Evolutionary conservation across 306 rosid genomes (phyloP), one percentile per base, ranked within the genome.

Genomic region (Trifolium subterraneum): DNA sequence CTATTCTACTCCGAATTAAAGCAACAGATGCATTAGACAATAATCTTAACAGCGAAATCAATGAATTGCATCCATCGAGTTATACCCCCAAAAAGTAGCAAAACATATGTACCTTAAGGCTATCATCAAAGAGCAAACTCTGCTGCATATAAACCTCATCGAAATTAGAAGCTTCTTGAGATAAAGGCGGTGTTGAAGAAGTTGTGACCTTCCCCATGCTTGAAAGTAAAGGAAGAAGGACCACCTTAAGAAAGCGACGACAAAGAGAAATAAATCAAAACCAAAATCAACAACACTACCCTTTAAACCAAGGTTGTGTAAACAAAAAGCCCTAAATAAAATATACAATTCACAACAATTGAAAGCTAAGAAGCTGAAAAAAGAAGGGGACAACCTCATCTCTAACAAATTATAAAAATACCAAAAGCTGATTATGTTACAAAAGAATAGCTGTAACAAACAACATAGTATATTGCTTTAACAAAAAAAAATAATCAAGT

Each of bases 121-220:
- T 87, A 79, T 95, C 98, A 79, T 96, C 89, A 80, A 95, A 95
- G 55, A 95, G 84, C 89, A 95, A 74, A 84, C 99, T 88, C 68
- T 92, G 99, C 60, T 90, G 89, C 99, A 95, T 95, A 71, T 89
- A 92, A 86, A 86, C 88, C 92, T 95, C 99, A 72, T 95, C 99
- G 60, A 86, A 90, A 80, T 92, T 90, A 20, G 97, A 92, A 67
- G 89, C 83, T 75, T 87, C 88, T 38, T 79, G 76, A 70, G 96
- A 80, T 41, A 78, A 25, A 8, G 86, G 88, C 75, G 72, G 83
- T 2, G 85, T 44, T 64, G 82, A 79, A 76, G 97, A 86, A 64
- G 87, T 44, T n/a, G 86, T 65, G 84, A 87, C 74, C 68, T 83
- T 92, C 82, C 92, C 93, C 91, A 83, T 83, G 77, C 75, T 72